Base-by-base conservation (phyloP, 1,284 basidiomycete species). In the Ceratobasidium sp. region DNA sequence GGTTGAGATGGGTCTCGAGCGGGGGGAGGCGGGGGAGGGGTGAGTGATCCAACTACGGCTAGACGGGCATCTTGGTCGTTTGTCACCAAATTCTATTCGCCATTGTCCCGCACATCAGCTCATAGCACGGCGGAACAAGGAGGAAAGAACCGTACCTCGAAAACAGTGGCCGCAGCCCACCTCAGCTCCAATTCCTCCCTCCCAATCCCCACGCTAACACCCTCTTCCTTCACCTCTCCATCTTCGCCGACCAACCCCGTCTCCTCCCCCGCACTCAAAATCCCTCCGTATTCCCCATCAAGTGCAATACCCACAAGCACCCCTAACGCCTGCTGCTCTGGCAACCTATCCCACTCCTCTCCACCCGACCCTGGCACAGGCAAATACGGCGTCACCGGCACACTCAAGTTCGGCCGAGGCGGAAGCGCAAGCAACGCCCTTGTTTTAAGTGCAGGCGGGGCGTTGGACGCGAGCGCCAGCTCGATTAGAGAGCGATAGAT, bases 381-480 rank as follows among this genome's bases (percentile, higher is more conserved):
- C 81, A 93, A 88, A 77, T 94, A 94, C 9, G 93, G 91, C 2
- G 91, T 93, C 50, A 93, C 79, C 3, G 45, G 66, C 8, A 69
- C 66, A 5, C 36, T 33, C 29, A 86, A 83, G 27, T 74, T 87
- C 57, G 91, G 83, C 76, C 86, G 90, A 14, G 85, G 82, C 2
- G 92, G 92, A 9, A 94, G 86, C 17, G 91, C 84, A 59, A 86
- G 88, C 24, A 94, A 84, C 36, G 90, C 88, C 90, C 93, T 79
- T 0, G 91, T 91, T 84, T 99, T 99, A 75, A 99, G 84, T 4
- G 86, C 79, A 15, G 92, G 91, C 0, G 98, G 97, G 0, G 95
- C 94, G 80, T 99, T 98, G 36, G 95, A 97, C 2, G 96, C 93
- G 27, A 99, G 87, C 0, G 92, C 92, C 11, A 98, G 85, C 82